phyloP scores from a whole-genome alignment of 2,329 filamentous ascomycete species.

The Fulvia fulva region DNA sequence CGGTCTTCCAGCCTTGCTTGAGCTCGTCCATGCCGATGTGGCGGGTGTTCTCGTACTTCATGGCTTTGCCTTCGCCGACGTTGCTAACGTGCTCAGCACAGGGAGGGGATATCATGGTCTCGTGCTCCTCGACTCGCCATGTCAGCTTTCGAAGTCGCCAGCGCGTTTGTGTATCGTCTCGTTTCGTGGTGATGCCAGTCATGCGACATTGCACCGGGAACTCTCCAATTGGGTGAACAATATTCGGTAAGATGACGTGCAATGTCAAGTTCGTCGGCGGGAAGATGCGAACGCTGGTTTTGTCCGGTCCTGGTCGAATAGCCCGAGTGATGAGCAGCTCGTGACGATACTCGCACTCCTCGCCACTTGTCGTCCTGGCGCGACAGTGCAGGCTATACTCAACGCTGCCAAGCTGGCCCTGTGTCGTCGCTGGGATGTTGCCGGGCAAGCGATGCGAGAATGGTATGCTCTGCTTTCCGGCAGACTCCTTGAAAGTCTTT shows the following conservation, averaged over 20 bases:
- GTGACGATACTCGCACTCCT: constrained; percentile 62
- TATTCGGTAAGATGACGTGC: constrained; percentile 72
- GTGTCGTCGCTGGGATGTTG: constrained; percentile 77
- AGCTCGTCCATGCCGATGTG: constrained; percentile 77
- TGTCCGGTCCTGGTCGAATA: constrained; percentile 72
- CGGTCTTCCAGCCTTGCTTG: constrained; percentile 85
- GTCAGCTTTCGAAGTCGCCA: constrained; percentile 90
- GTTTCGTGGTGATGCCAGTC: constrained; percentile 74
- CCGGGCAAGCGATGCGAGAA: constrained; percentile 85
- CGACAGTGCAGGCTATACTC: constrained; percentile 74
- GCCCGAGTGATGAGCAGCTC: constrained; percentile 73
- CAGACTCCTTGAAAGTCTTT: constrained; percentile 39
- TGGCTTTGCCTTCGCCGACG: constrained; percentile 63
- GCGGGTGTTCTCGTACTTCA: constrained; percentile 69
- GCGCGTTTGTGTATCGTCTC: constrained; percentile 65
- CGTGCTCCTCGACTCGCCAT: constrained; percentile 88
- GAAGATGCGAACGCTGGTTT: constrained; percentile 89
- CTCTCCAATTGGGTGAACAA: constrained; percentile 80
- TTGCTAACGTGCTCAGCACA: constrained; percentile 72
- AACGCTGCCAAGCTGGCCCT: constrained; percentile 67
- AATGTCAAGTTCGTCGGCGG: constrained; percentile 92
- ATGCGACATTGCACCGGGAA: constrained; percentile 77
- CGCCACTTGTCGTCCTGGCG: constrained; percentile 57
- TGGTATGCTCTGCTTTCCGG: constrained; percentile 71
- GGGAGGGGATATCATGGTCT: constrained; percentile 72